These are phyloP conservation scores for Trichosporon sp. DNA, from an alignment of 1,284 basidiomycete species.

Conservation along the genomic window DNA sequence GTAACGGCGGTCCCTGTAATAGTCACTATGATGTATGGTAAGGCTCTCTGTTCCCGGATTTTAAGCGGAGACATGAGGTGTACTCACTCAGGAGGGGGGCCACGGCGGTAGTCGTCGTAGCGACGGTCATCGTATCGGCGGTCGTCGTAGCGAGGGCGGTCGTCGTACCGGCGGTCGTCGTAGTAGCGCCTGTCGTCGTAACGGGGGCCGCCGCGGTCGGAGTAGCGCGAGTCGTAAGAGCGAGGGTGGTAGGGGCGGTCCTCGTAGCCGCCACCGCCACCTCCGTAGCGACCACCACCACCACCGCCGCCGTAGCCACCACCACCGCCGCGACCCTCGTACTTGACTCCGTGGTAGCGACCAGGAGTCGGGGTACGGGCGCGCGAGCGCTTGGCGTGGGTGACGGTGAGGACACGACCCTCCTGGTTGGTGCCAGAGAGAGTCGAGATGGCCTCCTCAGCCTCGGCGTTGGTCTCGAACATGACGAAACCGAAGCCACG, in stretches of 20 bases:
- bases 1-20: constrained; percentile 22
- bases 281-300: constrained; percentile 28
- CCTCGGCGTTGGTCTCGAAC: constrained; percentile 81
- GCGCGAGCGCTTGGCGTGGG: constrained; percentile 89
- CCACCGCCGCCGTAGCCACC: constrained; percentile 52
- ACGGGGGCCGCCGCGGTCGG: constrained; percentile 46
- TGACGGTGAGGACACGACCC: constrained; percentile 79
- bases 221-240: constrained; percentile 48
- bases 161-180: constrained; percentile 35
- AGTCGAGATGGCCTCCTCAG: constrained; percentile 78
- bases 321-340: constrained; percentile 56
- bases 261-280: constrained; percentile 43
- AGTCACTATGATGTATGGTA: constrained; percentile 9
- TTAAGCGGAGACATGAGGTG: background rate
- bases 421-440: constrained; percentile 77
- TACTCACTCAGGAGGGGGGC: constrained; percentile 34
- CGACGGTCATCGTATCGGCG: constrained; percentile 46
- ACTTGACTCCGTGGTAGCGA: constrained; percentile 64
- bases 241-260: constrained; percentile 49
- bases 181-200: constrained; percentile 51
- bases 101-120: constrained; percentile 55
- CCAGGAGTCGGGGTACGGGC: constrained; percentile 94
- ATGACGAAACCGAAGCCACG: constrained; percentile 98
- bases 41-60: background rate
- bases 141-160: constrained; percentile 53